Conservation (phyloP, 352 stramenopile species). For the Pythium graminicola region DNA sequence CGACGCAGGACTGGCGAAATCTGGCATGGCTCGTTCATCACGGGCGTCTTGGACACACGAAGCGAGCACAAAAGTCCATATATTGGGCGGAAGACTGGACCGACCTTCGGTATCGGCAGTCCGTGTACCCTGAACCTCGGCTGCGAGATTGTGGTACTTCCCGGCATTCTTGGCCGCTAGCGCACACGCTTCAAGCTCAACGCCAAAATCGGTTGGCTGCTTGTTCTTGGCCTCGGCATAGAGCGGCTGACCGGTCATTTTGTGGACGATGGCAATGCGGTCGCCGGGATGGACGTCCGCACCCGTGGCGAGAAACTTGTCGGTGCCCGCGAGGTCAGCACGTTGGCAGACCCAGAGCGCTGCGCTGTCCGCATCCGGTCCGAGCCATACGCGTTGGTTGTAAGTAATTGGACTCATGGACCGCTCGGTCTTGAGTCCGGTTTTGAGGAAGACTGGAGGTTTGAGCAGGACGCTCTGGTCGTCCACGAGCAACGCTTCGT, state of each 20-base stretch:
- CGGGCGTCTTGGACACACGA: constrained; percentile 28
- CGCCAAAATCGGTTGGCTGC: constrained; percentile 71
- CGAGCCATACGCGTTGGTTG: constrained; percentile 74
- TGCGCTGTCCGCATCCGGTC: constrained; percentile 50
- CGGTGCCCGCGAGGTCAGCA: constrained; percentile 50
- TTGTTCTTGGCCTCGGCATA: constrained; percentile 44
- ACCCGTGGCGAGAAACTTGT: constrained; percentile 63
- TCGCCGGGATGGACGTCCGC: constrained; percentile 42
- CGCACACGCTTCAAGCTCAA: constrained; percentile 68
- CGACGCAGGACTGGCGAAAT: constrained; percentile 32
- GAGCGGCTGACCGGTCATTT: constrained; percentile 77
- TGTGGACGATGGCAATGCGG: constrained; percentile 59
- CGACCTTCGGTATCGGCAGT: constrained; percentile 65
- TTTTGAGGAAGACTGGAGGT: constrained; percentile 76
- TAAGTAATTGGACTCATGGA: constrained; percentile 86
- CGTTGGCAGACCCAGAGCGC: constrained; percentile 66
- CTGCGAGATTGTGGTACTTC: constrained; percentile 65
- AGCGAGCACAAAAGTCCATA: constrained; percentile 61
- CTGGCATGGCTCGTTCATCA: constrained; percentile 40
- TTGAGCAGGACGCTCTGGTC: constrained; percentile 65
- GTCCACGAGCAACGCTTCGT: constrained; percentile 71
- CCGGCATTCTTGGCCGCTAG: constrained; percentile 37
- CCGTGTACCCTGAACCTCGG: constrained; percentile 46
- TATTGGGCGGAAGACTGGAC: constrained; percentile 40
- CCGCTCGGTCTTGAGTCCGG: constrained; percentile 67